phyloP scores from a whole-genome alignment of 1,284 basidiomycete genomes.

The Anthracocystis panici-leucophaei region DNA sequence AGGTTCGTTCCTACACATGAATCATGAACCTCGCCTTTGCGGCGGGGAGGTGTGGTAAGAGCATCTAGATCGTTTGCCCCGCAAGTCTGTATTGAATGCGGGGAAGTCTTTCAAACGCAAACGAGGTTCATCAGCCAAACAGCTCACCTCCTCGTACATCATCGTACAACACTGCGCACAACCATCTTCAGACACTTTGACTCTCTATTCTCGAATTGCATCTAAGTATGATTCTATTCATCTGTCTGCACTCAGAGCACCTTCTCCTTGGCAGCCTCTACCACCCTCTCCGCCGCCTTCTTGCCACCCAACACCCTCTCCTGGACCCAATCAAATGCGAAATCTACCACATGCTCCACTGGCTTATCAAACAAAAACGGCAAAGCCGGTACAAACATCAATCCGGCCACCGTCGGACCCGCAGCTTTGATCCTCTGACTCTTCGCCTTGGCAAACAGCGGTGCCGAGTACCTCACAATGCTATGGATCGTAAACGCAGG shows the following conservation, averaged over 20 bases:
- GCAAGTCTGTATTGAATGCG: too few species aligned
- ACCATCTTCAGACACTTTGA: background rate
- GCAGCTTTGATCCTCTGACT: constrained; percentile 78
- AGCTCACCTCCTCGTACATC: background rate
- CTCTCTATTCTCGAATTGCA: background rate
- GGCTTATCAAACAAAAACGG: constrained; percentile 67
- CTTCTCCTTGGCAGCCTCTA: constrained; percentile 43
- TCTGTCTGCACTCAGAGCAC: constrained; percentile 4
- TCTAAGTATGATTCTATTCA: background rate
- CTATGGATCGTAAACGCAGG: constrained; percentile 67
- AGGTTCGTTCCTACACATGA: too few species aligned
- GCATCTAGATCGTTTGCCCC: too few species aligned
- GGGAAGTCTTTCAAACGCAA: background rate
- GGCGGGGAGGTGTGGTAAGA: too few species aligned
- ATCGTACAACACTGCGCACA: background rate
- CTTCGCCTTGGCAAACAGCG: constrained; percentile 77
- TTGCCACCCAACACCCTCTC: constrained; percentile 28
- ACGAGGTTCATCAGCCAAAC: background rate
- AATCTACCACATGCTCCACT: constrained; percentile 72
- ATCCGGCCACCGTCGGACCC: constrained; percentile 83
- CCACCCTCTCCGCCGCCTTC: constrained; percentile 30
- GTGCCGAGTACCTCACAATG: constrained; percentile 76
- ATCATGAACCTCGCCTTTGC: too few species aligned
- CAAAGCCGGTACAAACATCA: constrained; percentile 66
- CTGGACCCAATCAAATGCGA: constrained; percentile 72